Conservation (phyloP, 257 asterid genomes). For the Oldenlandia corymbosa region DNA sequence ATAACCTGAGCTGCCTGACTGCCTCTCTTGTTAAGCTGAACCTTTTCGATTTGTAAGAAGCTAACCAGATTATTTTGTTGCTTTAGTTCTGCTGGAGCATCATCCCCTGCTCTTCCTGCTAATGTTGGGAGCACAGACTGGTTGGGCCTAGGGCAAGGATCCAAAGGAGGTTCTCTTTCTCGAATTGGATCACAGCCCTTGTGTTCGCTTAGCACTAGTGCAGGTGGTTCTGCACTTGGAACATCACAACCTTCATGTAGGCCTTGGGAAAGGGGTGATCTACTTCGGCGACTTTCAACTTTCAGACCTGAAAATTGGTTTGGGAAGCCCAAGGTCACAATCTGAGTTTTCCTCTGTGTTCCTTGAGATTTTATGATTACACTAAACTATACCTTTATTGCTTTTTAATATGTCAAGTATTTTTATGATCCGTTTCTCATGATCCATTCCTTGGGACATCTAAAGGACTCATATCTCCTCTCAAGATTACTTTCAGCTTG, state of each 20-base stretch:
- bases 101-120: slow-evolving; percentile 85
- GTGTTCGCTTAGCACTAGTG: slow-evolving; percentile 80
- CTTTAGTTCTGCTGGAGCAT: slow-evolving; percentile 91
- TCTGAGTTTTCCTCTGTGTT: no score
- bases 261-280: slow-evolving; percentile 99
- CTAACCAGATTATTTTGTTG: background rate
- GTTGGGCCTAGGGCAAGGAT: slow-evolving; percentile 69
- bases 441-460: no score
- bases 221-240: slow-evolving; percentile 89
- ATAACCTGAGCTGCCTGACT: background rate
- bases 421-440: no score
- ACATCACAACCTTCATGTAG: slow-evolving; percentile 96
- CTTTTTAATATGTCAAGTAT: no score
- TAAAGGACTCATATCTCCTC: no score
- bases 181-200: slow-evolving; percentile 78
- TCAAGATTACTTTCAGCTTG: no score
- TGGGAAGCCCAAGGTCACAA: slow-evolving; percentile 87
- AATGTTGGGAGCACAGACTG: slow-evolving; percentile 85
- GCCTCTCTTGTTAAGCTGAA: background rate
- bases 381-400: no score
- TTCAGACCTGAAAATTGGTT: slow-evolving; percentile 90
- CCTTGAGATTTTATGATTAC: no score
- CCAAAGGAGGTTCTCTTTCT: slow-evolving; percentile 78
- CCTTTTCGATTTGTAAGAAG: background rate
- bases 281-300: slow-evolving; percentile 87